A percentile compares a stretch with the other conserved stretches of the same genome.
Evolutionary conservation across 2,329 filamentous ascomycete genomes (phyloP).

Genomic region (Phoma herbarum): DNA sequence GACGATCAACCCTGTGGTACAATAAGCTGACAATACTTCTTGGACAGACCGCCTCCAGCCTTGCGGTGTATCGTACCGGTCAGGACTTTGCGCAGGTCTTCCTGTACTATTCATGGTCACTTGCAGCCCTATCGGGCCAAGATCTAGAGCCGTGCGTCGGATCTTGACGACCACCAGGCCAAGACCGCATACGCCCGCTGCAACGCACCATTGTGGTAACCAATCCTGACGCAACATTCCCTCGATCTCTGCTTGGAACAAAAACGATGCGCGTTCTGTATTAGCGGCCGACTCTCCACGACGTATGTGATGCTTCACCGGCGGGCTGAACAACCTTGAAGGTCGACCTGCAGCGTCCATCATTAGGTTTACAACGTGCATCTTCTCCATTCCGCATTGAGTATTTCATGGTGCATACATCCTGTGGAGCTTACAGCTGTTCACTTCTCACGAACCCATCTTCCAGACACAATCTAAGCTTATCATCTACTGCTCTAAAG

Average conservation of each 20-base stretch:
- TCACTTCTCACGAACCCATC: background rate
- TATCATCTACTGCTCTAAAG: background rate
- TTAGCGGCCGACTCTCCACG: background rate
- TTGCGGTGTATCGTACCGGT: slow-evolving; percentile 17
- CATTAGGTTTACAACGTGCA: too few relatives aligned
- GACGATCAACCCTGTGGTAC: slow-evolving; percentile 12
- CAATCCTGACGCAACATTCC: slow-evolving; percentile 3
- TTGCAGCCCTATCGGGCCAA: slow-evolving; percentile 12
- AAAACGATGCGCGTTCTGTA: slow-evolving; percentile 1
- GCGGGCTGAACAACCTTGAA: slow-evolving; percentile 1
- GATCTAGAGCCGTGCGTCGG: slow-evolving; percentile 8
- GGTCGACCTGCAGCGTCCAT: slow-evolving; percentile 5
- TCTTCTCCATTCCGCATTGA: background rate
- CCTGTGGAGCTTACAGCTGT: background rate
- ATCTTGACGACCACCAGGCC: slow-evolving; percentile 1
- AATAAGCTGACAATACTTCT: slow-evolving; percentile 20
- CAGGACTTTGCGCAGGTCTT: slow-evolving; percentile 6
- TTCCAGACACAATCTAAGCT: background rate
- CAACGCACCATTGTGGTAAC: slow-evolving; percentile 4
- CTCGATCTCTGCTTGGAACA: background rate
- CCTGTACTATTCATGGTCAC: background rate
- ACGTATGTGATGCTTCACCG: slow-evolving; percentile 12
- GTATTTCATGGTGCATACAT: background rate
- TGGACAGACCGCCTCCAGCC: slow-evolving; percentile 21
- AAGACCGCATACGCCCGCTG: slow-evolving; percentile 3